Evolutionary conservation across 2,329 filamentous ascomycete species (phyloP), one percentile per base, ranked within the genome.

Genomic region (Amesomyces nigricolor): DNA sequence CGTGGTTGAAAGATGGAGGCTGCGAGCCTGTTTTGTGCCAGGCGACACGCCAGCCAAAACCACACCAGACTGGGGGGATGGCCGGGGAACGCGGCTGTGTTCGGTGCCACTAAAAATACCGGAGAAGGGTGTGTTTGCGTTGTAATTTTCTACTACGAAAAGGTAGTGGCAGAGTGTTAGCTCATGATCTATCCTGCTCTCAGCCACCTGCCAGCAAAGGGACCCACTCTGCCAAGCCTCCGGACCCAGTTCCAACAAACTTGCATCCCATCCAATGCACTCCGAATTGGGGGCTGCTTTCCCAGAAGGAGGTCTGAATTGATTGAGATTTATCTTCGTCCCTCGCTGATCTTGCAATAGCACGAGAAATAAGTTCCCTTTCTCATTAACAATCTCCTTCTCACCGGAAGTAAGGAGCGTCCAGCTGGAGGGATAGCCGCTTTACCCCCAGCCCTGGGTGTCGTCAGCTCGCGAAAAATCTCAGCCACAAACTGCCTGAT

Each of bases 11-110:
- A 53, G 51, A 54, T 57, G 56, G 51, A 51, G 53, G 59, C 55
- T 58, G 60, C 57, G 59, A 63, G 61, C 63, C 61, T 58, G 62
- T 58, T 63, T 62, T 63, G 57, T 53, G 54, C 57, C 51, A 59
- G 58, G 58, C 56, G 56, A 61, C 58, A 61, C 59, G 56, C 54
- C 61, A 63, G 58, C 58, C 59, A 57, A 61, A 60, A 54, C 53
- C 22, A 26, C 22, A 26, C 22, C 22, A 26, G 22, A 26, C 22
- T 26, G 22, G 22, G 57, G 57, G 53, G 50, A 54, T 47, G 58
- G 32, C 37, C 51, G 16, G 58, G 58, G 56, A 59, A 57, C 43
- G 51, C 46, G 56, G 59, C 58, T 61, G 62, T 50, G 56, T 52
- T 42, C 46, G 52, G 45, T 51, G 54, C 43, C 48, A 45, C 52